phyloP scores from a whole-genome alignment of 164 flowering plant genomes.

The Macadamia integrifolia region DNA sequence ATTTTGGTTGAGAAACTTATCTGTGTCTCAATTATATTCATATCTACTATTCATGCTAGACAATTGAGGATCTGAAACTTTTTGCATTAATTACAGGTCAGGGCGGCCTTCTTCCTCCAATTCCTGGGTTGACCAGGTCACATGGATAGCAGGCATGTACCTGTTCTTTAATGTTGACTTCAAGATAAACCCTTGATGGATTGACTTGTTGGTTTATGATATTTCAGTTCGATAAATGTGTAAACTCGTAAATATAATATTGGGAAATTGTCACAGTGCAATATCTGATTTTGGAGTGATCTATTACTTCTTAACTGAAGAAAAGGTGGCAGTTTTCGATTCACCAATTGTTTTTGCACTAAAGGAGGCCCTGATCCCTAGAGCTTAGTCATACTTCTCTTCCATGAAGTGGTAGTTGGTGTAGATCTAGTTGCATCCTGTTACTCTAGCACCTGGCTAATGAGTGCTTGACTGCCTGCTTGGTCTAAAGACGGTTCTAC shows the following conservation, averaged over 20 bases:
- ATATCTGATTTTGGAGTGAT: too few relatives aligned
- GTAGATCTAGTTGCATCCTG: too few relatives aligned
- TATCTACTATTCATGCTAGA: background rate
- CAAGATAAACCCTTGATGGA: background rate
- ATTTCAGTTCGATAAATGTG: background rate
- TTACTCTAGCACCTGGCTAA: too few relatives aligned
- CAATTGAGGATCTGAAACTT: conserved; percentile 8
- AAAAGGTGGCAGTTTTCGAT: too few relatives aligned
- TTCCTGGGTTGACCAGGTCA: conserved; percentile 90
- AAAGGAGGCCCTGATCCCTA: too few relatives aligned
- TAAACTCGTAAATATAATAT: background rate
- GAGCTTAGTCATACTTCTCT: too few relatives aligned
- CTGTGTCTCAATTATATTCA: background rate
- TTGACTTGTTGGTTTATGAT: background rate
- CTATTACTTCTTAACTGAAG: too few relatives aligned
- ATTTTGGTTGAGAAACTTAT: background rate
- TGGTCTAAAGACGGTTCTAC: too few relatives aligned
- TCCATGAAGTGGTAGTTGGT: too few relatives aligned
- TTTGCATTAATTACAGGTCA: conserved; percentile 45
- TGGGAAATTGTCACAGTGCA: background rate
- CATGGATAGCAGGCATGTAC: conserved; percentile 72
- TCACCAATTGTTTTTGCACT: too few relatives aligned
- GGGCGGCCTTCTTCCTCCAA: conserved; percentile 69
- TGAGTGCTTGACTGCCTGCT: too few relatives aligned
- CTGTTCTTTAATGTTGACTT: conserved; percentile 7